Evolutionary conservation across 108 stramenopile genomes (phyloP).

Genomic region (Conticribra guillardii): DNA sequence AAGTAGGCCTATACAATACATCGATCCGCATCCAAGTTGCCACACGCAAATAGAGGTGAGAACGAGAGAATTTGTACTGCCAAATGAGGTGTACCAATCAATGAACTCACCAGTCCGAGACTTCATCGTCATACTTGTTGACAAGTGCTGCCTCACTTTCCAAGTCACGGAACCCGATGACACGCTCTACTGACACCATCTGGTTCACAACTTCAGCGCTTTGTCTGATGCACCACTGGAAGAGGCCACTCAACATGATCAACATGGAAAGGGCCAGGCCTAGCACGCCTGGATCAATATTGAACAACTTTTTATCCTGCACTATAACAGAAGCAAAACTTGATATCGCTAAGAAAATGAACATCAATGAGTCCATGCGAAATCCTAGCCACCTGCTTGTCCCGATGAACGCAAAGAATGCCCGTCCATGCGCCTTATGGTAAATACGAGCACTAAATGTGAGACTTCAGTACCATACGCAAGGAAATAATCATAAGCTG

Average conservation of each 20-base stretch:
- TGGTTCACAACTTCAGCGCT: conserved; percentile 91
- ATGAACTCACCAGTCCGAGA: conserved; percentile 70
- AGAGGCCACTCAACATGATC: conserved; percentile 66
- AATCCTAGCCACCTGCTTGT: conserved; percentile 91
- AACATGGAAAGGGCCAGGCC: conserved; percentile 77
- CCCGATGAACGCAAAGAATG: conserved; percentile 87
- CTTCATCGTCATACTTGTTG: conserved; percentile 51
- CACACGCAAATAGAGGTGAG: too few relatives aligned
- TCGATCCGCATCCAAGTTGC: too few relatives aligned
- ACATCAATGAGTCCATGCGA: conserved; percentile 85
- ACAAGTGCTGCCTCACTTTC: conserved; percentile 70
- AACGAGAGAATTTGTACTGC: too few relatives aligned
- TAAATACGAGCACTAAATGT: not conserved
- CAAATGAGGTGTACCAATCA: too few relatives aligned
- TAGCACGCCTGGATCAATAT: conserved; percentile 80
- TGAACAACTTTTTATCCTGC: conserved; percentile 58
- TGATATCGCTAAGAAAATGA: conserved; percentile 66
- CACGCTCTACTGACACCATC: conserved; percentile 92
- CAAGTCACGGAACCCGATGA: conserved; percentile 71
- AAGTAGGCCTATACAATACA: too few relatives aligned
- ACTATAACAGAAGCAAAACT: conserved; percentile 82
- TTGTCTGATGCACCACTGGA: conserved; percentile 85
- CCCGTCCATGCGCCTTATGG: conserved; percentile 43
- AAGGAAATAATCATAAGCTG: not conserved
- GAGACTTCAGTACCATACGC: not conserved